These are phyloP conservation scores for Skeletonema costatum DNA, from an alignment of 108 stramenopile species.

Conservation along the genomic window DNA sequence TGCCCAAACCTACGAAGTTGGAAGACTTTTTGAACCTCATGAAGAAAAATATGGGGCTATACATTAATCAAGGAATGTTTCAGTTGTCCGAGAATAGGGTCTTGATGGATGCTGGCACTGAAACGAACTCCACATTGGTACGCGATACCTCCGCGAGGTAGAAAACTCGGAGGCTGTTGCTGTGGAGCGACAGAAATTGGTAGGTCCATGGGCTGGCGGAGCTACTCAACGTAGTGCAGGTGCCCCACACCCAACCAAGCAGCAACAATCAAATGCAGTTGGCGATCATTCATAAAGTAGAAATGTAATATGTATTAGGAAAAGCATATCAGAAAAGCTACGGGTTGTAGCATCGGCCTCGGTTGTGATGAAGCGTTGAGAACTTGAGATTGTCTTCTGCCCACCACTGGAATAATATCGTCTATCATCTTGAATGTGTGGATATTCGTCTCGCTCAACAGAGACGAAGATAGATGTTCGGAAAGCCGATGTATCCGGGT, in stretches of 20 bases:
- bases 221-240: constrained; percentile 7
- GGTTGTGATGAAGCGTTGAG: too few relatives aligned
- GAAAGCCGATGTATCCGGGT: too few relatives aligned
- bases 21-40: constrained; percentile 38
- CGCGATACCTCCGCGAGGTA: constrained; percentile 18
- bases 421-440: too few relatives aligned
- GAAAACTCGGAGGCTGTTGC: constrained; percentile 12
- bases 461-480: too few relatives aligned
- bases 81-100: constrained; percentile 21
- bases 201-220: constrained; percentile 36
- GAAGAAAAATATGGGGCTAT: constrained; percentile 36
- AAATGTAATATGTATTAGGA: too few relatives aligned
- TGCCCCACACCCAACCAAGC: background rate
- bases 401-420: too few relatives aligned
- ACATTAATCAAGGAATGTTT: constrained; percentile 35
- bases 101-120: constrained; percentile 33
- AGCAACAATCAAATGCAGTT: background rate
- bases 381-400: too few relatives aligned
- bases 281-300: too few relatives aligned
- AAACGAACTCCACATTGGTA: constrained; percentile 21
- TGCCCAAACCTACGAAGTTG: constrained; percentile 44
- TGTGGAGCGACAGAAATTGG: constrained; percentile 26
- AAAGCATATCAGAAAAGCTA: too few relatives aligned
- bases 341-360: too few relatives aligned
- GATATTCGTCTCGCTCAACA: too few relatives aligned